Base-by-base conservation (phyloP, 139 green algal genomes). In the Deuterostichococcus epilithicus region DNA sequence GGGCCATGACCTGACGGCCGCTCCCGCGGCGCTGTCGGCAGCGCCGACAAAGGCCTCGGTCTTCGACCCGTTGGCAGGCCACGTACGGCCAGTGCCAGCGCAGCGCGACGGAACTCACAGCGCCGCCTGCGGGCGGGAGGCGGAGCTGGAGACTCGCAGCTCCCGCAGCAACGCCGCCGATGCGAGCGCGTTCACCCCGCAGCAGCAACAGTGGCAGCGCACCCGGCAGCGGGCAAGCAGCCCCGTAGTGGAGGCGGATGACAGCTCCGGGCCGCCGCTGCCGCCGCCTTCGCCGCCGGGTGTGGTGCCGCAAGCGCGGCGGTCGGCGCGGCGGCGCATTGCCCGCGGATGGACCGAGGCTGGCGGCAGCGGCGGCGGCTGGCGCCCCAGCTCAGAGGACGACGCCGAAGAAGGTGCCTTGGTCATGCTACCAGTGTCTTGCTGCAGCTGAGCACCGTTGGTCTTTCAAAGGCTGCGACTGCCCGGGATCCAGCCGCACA, bases 341-440 rank as follows among this genome's bases (percentile, higher is more conserved):
- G 68, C 68, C 5, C 68, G 68, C 26, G 68, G 58, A 4, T 73
- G 68, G 68, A n/a, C n/a, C n/a, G n/a, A n/a, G n/a, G n/a, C n/a
- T n/a, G n/a, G n/a, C n/a, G 68, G 68, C 68, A 25, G 32, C 45
- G 20, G 37, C 39, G 10, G 33, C 58, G 26, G 47, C n/a, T 3
- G 68, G 35, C 35, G 35, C 72, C 60, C 58, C 47, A 3, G 39
- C 36, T 25, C 70, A 42, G 34, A 68, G 37, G 68, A 81, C 75
- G 25, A 63, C 13, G 52, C 26, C 3, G 52, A 63, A 3, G 52
- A 63, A 30, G 52, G 20, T 63, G 52, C 52, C n/a, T n/a, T n/a
- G 10, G 10, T 25, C 28, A 3, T 25, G 52, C 42, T 23, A 13
- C 42, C 8, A 52, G 42, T 52, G 8, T 52, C 42, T 52, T 8